Percentiles rank a stretch among this genome's conserved stretches.
phyloP scores from a whole-genome alignment of 2,329 filamentous ascomycete genomes.

The Pseudogymnoascus sp. region DNA sequence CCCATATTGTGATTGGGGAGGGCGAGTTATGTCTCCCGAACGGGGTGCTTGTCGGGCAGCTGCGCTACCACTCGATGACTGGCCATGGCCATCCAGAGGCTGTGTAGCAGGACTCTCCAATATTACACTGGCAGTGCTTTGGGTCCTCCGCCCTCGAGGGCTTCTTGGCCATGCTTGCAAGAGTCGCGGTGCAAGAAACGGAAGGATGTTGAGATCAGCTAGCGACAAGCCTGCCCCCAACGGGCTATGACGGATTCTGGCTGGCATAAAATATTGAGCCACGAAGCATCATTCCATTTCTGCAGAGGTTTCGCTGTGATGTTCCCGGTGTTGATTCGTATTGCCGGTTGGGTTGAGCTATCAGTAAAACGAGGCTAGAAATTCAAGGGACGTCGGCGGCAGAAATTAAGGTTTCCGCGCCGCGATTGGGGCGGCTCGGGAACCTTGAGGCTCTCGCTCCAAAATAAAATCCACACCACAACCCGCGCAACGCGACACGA shows the following conservation, averaged over 20 bases:
- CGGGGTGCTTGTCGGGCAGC: not conserved
- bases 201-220: constrained; percentile 26
- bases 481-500: not conserved
- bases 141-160: not conserved
- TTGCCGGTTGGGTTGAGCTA: not conserved
- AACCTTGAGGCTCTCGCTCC: constrained; percentile 2
- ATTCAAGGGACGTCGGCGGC: constrained; percentile 7
- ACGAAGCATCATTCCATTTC: constrained; percentile 3
- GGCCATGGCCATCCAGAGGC: not conserved
- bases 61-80: not conserved
- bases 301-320: not conserved
- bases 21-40: not conserved
- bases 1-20: not conserved
- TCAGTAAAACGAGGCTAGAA: not conserved
- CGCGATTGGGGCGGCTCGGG: constrained; percentile 5
- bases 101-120: not conserved
- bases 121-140: not conserved
- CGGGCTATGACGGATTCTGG: constrained; percentile 17
- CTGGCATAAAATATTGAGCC: constrained; percentile 3
- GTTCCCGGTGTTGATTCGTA: constrained; percentile 5
- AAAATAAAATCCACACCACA: constrained; percentile 2
- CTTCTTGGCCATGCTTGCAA: constrained; percentile 27
- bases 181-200: constrained; percentile 28
- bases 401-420: constrained; percentile 7
- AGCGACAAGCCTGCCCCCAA: constrained; percentile 24